These are phyloP conservation scores for Citeromyces hawaiiensis DNA, from an alignment of 1,139 yeast species.

Conservation along the genomic window DNA sequence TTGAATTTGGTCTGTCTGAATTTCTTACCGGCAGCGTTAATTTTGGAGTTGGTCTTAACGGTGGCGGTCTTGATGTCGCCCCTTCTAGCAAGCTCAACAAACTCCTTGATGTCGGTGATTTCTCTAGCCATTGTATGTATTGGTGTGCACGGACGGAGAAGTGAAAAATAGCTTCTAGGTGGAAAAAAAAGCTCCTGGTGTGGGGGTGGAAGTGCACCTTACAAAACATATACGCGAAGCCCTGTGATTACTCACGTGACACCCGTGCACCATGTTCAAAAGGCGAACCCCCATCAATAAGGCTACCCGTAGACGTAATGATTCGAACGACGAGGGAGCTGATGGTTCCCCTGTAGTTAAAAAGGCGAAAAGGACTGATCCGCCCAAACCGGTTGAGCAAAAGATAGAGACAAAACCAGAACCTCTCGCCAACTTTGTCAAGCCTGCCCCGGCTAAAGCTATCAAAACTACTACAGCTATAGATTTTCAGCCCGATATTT, in stretches of 20 bases:
- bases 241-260: not conserved
- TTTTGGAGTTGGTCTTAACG: slow-evolving; percentile 81
- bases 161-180: not conserved
- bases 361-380: slow-evolving; percentile 3
- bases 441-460: slow-evolving; percentile 3
- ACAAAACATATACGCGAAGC: not conserved
- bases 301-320: not conserved
- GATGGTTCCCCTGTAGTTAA: slow-evolving; percentile 4
- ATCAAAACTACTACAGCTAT: slow-evolving; percentile 62
- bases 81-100: slow-evolving; percentile 97
- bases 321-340: slow-evolving; percentile 5
- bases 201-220: not conserved
- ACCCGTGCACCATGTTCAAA: slow-evolving; percentile 1
- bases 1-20: slow-evolving; percentile 96
- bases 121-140: slow-evolving; percentile 23
- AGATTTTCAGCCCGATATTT: slow-evolving; percentile 89
- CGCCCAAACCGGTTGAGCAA: slow-evolving; percentile 1
- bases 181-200: not conserved
- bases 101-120: slow-evolving; percentile 94
- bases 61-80: slow-evolving; percentile 90
- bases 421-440: slow-evolving; percentile 1
- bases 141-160: slow-evolving; percentile 1
- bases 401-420: not conserved
- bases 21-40: slow-evolving; percentile 74
- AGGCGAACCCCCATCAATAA: not conserved